phyloP scores from a whole-genome alignment of 2,329 filamentous ascomycete genomes.

The Colletotrichum aenigma region DNA sequence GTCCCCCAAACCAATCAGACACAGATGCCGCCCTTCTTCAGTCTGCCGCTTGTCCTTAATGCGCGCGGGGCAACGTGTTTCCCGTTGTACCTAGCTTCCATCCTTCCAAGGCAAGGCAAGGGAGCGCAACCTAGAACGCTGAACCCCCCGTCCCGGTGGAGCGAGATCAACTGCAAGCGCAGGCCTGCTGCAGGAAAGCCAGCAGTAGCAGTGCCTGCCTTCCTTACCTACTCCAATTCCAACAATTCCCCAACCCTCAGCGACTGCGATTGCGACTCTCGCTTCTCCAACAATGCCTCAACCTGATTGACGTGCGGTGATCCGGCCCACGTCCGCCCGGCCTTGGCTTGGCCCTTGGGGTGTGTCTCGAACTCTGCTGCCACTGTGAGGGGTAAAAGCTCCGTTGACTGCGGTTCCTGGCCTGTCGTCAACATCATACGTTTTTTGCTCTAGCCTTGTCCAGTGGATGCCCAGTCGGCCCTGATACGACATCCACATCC shows the following conservation, averaged over 20 bases:
- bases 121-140: not conserved
- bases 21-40: not conserved
- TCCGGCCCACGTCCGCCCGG: constrained; percentile 5
- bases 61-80: constrained; percentile 10
- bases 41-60: not conserved
- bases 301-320: constrained; percentile 1
- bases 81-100: not conserved
- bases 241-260: not conserved
- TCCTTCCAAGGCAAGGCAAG: not conserved
- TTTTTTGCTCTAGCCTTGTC: constrained; percentile 14
- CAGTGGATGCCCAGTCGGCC: constrained; percentile 14
- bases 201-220: not conserved
- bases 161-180: not conserved
- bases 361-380: constrained; percentile 7
- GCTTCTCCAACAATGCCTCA: not conserved
- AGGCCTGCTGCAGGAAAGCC: not conserved
- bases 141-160: not conserved
- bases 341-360: constrained; percentile 4
- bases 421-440: constrained; percentile 21
- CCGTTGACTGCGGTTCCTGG: constrained; percentile 15
- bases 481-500: constrained; percentile 8
- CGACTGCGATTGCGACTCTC: not conserved
- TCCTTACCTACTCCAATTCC: not conserved
- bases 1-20: not conserved
- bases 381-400: constrained; percentile 20